Percentiles rank a stretch among this genome's conserved stretches.
Evolutionary conservation across 2,329 filamentous ascomycete genomes (phyloP).

Genomic region (Apiospora marii): DNA sequence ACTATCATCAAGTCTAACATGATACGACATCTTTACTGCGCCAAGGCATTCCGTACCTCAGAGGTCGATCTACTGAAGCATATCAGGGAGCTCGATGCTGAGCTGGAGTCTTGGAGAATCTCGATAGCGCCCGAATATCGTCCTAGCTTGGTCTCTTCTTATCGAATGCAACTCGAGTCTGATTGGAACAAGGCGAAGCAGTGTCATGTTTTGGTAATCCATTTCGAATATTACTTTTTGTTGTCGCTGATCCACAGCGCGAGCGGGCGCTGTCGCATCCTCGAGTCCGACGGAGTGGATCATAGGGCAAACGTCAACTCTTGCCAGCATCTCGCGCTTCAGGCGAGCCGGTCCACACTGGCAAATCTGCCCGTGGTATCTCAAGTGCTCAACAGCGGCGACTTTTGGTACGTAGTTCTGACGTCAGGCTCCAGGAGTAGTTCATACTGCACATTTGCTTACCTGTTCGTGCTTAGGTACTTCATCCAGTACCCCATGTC

Average conservation of each 20-base stretch:
- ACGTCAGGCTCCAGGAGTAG: too few species aligned
- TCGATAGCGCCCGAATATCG: constrained; percentile 54
- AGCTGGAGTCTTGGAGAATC: constrained; percentile 62
- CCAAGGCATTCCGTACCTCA: constrained; percentile 54
- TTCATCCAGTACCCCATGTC: constrained; percentile 62
- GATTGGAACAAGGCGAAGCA: not conserved
- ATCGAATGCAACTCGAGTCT: not conserved
- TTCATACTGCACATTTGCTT: too few species aligned
- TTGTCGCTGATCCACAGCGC: constrained; percentile 63
- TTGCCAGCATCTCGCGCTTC: constrained; percentile 60
- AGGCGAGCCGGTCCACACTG: constrained; percentile 63
- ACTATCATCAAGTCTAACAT: constrained; percentile 60
- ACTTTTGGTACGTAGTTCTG: constrained; percentile 54
- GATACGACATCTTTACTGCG: constrained; percentile 57
- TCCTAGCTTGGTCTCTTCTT: constrained; percentile 52
- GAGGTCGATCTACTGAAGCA: constrained; percentile 62
- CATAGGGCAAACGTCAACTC: constrained; percentile 57
- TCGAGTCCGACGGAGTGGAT: constrained; percentile 45
- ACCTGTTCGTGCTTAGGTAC: constrained; percentile 49
- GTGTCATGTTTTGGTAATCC: constrained; percentile 52
- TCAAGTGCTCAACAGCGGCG: constrained; percentile 51
- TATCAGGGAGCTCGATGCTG: constrained; percentile 64
- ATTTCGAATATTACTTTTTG: constrained; percentile 64
- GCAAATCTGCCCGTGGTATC: constrained; percentile 54
- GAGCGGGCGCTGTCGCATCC: constrained; percentile 55